phyloP scores from a whole-genome alignment of 345 rosid genomes.

The Erodium maritimum region DNA sequence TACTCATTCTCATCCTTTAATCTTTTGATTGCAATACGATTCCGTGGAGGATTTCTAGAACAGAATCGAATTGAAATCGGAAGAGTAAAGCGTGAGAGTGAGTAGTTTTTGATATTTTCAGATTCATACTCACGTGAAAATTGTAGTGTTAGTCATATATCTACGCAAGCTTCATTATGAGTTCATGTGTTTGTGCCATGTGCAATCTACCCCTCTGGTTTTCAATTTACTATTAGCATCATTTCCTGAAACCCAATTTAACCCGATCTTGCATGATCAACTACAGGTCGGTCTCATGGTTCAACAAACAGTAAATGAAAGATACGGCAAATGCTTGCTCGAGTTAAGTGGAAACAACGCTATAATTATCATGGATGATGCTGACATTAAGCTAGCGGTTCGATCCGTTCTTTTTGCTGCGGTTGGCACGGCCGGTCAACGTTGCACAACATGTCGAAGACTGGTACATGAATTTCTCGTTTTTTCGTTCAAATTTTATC shows the following conservation, averaged over 20 bases:
- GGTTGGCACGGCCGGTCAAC: conserved; percentile 97
- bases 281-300: conserved; percentile 70
- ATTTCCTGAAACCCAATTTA: neutral
- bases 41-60: too few relatives aligned
- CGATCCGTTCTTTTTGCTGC: conserved; percentile 89
- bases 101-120: too few relatives aligned
- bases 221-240: neutral
- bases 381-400: conserved; percentile 71
- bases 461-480: conserved; percentile 43
- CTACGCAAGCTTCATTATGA: too few relatives aligned
- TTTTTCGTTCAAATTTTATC: conserved; percentile 10
- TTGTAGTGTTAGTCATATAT: too few relatives aligned
- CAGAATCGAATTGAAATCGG: too few relatives aligned
- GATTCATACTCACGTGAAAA: too few relatives aligned
- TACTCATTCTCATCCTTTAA: too few relatives aligned
- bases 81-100: too few relatives aligned
- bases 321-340: conserved; percentile 88
- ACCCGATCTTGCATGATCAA: conserved; percentile 6
- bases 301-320: conserved; percentile 67
- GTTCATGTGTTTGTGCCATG: too few relatives aligned
- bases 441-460: conserved; percentile 98
- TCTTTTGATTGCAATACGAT: too few relatives aligned
- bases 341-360: conserved; percentile 96
- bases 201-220: too few relatives aligned
- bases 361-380: conserved; percentile 86